Percentiles rank a stretch among this genome's conserved stretches.
phyloP scores from a whole-genome alignment of 2,329 filamentous ascomycete genomes.

The Westerdykella sp. region DNA sequence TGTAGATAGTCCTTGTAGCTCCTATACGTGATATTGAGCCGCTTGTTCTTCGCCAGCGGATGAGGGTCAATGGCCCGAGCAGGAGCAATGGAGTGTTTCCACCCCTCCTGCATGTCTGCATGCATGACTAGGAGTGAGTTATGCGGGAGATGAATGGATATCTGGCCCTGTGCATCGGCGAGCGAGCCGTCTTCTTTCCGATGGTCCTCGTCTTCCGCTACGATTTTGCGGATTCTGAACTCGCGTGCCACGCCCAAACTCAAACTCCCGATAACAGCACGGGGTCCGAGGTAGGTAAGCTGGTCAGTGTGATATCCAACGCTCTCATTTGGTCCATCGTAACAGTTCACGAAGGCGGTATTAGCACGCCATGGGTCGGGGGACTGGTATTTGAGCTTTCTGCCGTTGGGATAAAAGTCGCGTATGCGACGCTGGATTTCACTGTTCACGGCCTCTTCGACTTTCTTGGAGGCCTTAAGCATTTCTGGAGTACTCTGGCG shows the following conservation, averaged over 20 bases:
- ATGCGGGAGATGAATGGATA: conserved; percentile 88
- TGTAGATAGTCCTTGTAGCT: conserved; percentile 74
- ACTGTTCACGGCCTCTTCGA: conserved; percentile 68
- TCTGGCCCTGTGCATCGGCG: conserved; percentile 70
- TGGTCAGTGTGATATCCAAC: conserved; percentile 94
- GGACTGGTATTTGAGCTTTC: conserved; percentile 73
- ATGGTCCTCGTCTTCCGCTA: conserved; percentile 51
- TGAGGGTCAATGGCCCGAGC: conserved; percentile 75
- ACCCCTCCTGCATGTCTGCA: conserved; percentile 94
- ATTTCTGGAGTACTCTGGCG: conserved; percentile 71
- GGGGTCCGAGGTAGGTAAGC: conserved; percentile 84
- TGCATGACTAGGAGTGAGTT: conserved; percentile 95
- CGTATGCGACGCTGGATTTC: conserved; percentile 69
- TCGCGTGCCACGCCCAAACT: conserved; percentile 89
- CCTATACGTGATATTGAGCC: conserved; percentile 93
- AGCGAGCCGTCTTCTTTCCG: conserved; percentile 33
- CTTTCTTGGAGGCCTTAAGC: conserved; percentile 59
- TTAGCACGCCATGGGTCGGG: conserved; percentile 73
- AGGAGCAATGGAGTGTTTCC: conserved; percentile 83
- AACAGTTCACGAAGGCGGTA: conserved; percentile 91
- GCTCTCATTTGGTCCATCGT: conserved; percentile 70
- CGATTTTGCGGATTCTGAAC: conserved; percentile 75
- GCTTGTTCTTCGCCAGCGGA: conserved; percentile 67
- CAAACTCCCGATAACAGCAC: conserved; percentile 80
- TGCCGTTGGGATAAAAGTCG: conserved; percentile 59